Evolutionary conservation across 495 filamentous ascomycete genomes (phyloP).

Genomic region (Penicillium pancosmium): DNA sequence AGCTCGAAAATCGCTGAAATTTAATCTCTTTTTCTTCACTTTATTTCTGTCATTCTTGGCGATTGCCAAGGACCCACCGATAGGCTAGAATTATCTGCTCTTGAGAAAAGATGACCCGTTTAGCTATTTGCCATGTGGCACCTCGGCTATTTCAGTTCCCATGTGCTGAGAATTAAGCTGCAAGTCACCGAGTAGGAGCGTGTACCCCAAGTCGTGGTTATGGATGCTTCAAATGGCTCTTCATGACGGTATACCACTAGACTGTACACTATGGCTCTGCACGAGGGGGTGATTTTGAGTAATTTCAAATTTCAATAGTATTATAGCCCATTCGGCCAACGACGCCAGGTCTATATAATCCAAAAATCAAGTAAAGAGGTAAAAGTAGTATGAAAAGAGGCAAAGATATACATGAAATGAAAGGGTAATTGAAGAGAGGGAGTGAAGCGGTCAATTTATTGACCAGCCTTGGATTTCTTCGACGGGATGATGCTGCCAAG

Average conservation of each 20-base stretch:
- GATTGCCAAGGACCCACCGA: neutral
- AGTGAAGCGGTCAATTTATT: slow-evolving; percentile 4
- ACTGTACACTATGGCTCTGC: no score
- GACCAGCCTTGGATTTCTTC: slow-evolving; percentile 18
- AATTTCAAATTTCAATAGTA: neutral
- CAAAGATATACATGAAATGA: neutral
- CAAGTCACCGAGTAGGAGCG: neutral
- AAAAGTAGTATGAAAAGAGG: slow-evolving; percentile 7
- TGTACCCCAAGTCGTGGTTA: no score
- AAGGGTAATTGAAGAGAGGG: neutral
- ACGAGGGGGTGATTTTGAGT: no score
- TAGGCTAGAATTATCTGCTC: neutral
- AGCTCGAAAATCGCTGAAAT: neutral
- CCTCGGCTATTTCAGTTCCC: neutral
- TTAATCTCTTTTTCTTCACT: no score
- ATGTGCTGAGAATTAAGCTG: neutral
- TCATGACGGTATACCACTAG: no score
- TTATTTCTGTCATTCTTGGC: no score
- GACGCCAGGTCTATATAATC: neutral
- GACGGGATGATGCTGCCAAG: slow-evolving; percentile 13
- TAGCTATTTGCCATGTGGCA: neutral
- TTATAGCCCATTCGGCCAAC: neutral
- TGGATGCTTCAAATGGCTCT: no score
- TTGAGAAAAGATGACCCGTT: neutral
- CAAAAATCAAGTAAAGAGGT: neutral